Evolutionary conservation across 805 yeast species (phyloP).

Genomic region (Metschnikowia proteae): DNA sequence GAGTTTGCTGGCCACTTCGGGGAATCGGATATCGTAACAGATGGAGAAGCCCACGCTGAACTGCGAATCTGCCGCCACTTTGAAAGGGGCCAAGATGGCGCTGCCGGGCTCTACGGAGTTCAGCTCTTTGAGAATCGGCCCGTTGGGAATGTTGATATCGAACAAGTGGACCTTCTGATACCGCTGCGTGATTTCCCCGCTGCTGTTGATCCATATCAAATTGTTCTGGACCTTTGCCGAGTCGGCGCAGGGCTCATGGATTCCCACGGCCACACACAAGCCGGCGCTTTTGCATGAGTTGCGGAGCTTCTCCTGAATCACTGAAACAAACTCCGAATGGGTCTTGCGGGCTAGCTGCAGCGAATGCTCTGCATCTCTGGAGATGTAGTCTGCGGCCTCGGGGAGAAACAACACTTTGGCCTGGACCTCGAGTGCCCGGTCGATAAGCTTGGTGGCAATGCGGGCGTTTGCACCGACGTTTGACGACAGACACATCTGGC

Average conservation of each 20-base stretch:
- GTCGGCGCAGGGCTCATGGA: slow-evolving; percentile 69
- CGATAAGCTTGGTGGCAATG: slow-evolving; percentile 55
- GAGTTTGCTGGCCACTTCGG: slow-evolving; percentile 63
- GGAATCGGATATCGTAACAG: slow-evolving; percentile 86
- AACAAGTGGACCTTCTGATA: slow-evolving; percentile 88
- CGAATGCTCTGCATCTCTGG: slow-evolving; percentile 66
- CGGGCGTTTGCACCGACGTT: slow-evolving; percentile 56
- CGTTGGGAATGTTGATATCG: slow-evolving; percentile 79
- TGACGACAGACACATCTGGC: slow-evolving; percentile 78
- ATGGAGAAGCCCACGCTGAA: slow-evolving; percentile 62
- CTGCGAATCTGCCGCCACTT: slow-evolving; percentile 7
- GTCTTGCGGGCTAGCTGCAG: slow-evolving; percentile 47
- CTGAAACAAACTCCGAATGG: slow-evolving; percentile 37
- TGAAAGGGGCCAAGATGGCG: slow-evolving; percentile 31
- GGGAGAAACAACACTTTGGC: slow-evolving; percentile 80
- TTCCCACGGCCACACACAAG: slow-evolving; percentile 75
- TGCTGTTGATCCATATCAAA: slow-evolving; percentile 61
- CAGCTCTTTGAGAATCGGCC: slow-evolving; percentile 77
- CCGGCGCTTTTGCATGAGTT: slow-evolving; percentile 28
- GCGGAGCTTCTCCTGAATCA: slow-evolving; percentile 44
- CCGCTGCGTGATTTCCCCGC: slow-evolving; percentile 61
- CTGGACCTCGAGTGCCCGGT: slow-evolving; percentile 56
- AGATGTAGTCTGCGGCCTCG: slow-evolving; percentile 88
- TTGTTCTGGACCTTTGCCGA: slow-evolving; percentile 57
- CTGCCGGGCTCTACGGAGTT: slow-evolving; percentile 79